Evolutionary conservation across 116 monocot species (phyloP).

Genomic region (Papilionanthe hybrid): DNA sequence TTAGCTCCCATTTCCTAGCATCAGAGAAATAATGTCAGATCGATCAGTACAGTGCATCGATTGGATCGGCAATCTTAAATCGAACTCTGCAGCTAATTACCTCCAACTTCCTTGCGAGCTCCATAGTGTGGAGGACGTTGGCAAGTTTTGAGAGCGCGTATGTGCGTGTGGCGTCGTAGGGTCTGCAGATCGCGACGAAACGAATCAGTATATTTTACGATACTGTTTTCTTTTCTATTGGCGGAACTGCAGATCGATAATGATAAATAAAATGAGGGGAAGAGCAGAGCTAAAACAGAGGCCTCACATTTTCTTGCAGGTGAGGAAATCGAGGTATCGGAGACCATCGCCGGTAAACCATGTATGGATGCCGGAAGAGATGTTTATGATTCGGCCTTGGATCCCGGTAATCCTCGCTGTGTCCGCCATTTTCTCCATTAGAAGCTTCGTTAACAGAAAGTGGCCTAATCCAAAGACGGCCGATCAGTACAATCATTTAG

Average conservation of each 20-base stretch:
- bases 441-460: constrained; percentile 53
- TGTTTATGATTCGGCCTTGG: constrained; percentile 44
- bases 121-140: constrained; percentile 55
- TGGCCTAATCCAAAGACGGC: constrained; percentile 25
- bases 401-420: constrained; percentile 38
- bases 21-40: background rate
- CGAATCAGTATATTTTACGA: background rate
- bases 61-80: background rate
- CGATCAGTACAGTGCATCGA: background rate
- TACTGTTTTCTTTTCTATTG: background rate
- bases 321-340: constrained; percentile 42
- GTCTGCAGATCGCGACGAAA: constrained; percentile 17
- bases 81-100: constrained; percentile 11
- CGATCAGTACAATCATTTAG: background rate
- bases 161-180: constrained; percentile 47
- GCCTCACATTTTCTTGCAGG: constrained; percentile 35
- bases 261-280: background rate
- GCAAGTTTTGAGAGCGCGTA: constrained; percentile 64
- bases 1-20: constrained; percentile 63
- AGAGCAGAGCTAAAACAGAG: background rate
- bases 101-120: constrained; percentile 38
- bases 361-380: constrained; percentile 48
- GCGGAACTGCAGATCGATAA: background rate
- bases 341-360: constrained; percentile 56
- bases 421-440: constrained; percentile 49